Conservation (phyloP, 768 basidiomycete species). For the Leccinum rimulosum region DNA sequence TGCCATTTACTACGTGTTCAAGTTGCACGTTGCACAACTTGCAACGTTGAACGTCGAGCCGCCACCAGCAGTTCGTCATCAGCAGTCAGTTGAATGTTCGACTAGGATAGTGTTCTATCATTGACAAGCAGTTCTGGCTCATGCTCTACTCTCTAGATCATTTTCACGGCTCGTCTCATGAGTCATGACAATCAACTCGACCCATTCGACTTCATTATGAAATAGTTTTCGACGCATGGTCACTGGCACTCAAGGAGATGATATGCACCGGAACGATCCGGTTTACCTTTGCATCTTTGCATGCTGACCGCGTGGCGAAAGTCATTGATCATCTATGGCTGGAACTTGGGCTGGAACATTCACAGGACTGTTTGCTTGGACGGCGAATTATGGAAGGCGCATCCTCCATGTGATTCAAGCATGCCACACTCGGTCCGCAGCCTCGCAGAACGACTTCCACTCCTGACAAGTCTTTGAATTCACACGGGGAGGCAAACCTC, state of each 20-base stretch:
- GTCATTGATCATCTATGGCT: not conserved
- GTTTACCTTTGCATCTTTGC: not conserved
- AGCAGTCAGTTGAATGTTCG: too few relatives aligned
- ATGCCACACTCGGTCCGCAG: constrained; percentile 9
- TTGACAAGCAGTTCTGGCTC: not conserved
- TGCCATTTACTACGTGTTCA: too few relatives aligned
- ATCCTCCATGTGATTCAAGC: not conserved
- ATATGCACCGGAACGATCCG: not conserved
- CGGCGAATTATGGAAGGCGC: constrained; percentile 3
- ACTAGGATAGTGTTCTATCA: not conserved
- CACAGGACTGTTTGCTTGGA: constrained; percentile 1
- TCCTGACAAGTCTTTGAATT: not conserved
- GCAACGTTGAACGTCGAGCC: too few relatives aligned
- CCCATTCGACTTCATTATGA: not conserved
- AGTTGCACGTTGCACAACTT: too few relatives aligned
- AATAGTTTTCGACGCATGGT: not conserved
- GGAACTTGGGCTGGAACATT: constrained; percentile 3
- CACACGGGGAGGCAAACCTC: not conserved
- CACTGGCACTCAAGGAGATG: too few relatives aligned
- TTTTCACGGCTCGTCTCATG: not conserved
- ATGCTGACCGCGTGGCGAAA: not conserved
- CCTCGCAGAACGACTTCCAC: not conserved
- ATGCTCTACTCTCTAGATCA: not conserved
- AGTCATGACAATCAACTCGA: not conserved
- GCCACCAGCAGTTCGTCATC: too few relatives aligned